Evolutionary conservation across 2,329 filamentous ascomycete species (phyloP).

Genomic region (Chaetomium globosum): DNA sequence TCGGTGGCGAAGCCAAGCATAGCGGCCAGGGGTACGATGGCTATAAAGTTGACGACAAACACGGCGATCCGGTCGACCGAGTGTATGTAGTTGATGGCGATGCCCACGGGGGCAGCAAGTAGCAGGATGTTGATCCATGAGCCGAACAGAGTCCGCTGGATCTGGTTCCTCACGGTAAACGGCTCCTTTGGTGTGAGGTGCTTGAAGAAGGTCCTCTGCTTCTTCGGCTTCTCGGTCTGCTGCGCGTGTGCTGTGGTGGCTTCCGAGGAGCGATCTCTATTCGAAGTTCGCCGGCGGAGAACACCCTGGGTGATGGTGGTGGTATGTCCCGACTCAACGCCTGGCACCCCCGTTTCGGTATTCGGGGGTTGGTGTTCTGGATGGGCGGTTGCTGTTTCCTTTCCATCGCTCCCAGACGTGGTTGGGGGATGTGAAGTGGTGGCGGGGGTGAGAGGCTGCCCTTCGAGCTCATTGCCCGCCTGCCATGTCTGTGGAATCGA

Average conservation of each 20-base stretch:
- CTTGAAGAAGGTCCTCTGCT: constrained; percentile 52
- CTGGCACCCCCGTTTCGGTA: not conserved
- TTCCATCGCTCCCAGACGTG: constrained; percentile 10
- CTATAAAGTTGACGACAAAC: constrained; percentile 91
- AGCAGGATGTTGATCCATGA: constrained; percentile 88
- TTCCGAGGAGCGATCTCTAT: constrained; percentile 29
- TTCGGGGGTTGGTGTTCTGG: constrained; percentile 7
- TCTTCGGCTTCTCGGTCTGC: constrained; percentile 40
- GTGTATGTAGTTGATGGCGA: constrained; percentile 66
- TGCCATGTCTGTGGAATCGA: constrained; percentile 44
- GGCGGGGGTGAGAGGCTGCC: constrained; percentile 27
- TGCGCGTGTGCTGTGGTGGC: constrained; percentile 27
- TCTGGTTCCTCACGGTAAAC: constrained; percentile 65
- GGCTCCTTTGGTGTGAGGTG: constrained; percentile 54
- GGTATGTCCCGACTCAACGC: constrained; percentile 7
- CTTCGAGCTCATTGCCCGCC: constrained; percentile 37
- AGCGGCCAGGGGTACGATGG: constrained; percentile 85
- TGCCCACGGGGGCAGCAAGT: constrained; percentile 76
- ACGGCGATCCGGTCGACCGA: constrained; percentile 58
- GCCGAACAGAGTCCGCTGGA: constrained; percentile 73
- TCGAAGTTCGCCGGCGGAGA: constrained; percentile 35
- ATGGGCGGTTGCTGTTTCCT: constrained; percentile 5
- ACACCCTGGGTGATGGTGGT: constrained; percentile 31
- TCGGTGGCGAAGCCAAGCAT: constrained; percentile 89
- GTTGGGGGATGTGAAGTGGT: constrained; percentile 9